Evolutionary conservation across 2,329 filamentous ascomycete genomes (phyloP).

Genomic region (Blastomyces percursus): DNA sequence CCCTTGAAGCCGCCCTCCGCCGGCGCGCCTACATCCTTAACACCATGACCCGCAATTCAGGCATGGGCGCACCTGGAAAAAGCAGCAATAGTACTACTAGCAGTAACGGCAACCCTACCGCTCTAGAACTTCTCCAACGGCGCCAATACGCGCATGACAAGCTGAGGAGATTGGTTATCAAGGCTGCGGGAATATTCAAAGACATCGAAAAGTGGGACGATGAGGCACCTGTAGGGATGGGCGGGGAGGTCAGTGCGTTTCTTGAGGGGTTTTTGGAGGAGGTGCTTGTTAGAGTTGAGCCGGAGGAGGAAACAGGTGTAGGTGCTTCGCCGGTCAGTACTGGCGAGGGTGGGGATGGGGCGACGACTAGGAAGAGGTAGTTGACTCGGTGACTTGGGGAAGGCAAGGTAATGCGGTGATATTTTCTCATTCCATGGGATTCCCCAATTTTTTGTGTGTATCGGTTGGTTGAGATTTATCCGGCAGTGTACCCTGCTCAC

Average conservation of each 20-base stretch:
- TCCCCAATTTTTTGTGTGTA: background rate
- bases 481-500: background rate
- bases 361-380: background rate
- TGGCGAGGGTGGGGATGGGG: background rate
- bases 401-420: background rate
- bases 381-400: background rate
- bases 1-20: slow-evolving; percentile 80
- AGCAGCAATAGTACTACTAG: slow-evolving; percentile 11
- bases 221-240: slow-evolving; percentile 83
- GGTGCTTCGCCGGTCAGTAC: background rate
- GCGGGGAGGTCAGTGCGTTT: slow-evolving; percentile 76
- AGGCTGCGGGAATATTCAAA: slow-evolving; percentile 70
- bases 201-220: slow-evolving; percentile 86
- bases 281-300: slow-evolving; percentile 82
- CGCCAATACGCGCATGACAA: slow-evolving; percentile 73
- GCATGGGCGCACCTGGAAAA: slow-evolving; percentile 5
- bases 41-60: slow-evolving; percentile 21
- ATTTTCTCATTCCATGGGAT: background rate
- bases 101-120: slow-evolving; percentile 40
- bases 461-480: background rate
- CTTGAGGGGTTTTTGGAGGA: slow-evolving; percentile 89
- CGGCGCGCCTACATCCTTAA: slow-evolving; percentile 55
- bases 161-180: slow-evolving; percentile 67
- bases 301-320: slow-evolving; percentile 53
- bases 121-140: slow-evolving; percentile 45